These are phyloP conservation scores for Globisporangium spiculum DNA, from an alignment of 352 stramenopile species.

Conservation along the genomic window DNA sequence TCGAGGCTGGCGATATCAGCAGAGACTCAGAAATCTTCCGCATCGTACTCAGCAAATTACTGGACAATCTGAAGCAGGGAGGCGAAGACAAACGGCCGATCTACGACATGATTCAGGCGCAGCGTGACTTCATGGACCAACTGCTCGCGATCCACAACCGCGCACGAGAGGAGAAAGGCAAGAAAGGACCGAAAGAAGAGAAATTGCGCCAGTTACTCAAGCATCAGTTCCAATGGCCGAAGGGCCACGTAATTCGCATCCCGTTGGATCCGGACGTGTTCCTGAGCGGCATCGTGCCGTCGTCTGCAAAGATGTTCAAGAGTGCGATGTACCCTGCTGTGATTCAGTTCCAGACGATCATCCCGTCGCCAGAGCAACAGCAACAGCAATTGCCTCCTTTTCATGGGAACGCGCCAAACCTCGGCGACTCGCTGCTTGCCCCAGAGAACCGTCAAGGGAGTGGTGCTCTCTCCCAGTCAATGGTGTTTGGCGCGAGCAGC, in stretches of 20 bases:
- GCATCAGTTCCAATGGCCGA: slow-evolving; percentile 80
- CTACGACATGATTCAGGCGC: slow-evolving; percentile 89
- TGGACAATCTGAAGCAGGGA: slow-evolving; percentile 92
- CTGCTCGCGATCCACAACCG: slow-evolving; percentile 92
- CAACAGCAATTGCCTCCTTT: slow-evolving; percentile 11
- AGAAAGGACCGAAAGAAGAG: slow-evolving; percentile 96
- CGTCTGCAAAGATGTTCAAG: slow-evolving; percentile 97
- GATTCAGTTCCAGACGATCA: slow-evolving; percentile 92
- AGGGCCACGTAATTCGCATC: slow-evolving; percentile 77
- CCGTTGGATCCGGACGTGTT: slow-evolving; percentile 85
- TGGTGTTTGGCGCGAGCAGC: slow-evolving; percentile 43
- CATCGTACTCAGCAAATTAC: slow-evolving; percentile 87
- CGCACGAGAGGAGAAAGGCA: slow-evolving; percentile 91
- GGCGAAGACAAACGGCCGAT: slow-evolving; percentile 83
- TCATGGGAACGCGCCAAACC: slow-evolving; percentile 15
- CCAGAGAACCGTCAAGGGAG: slow-evolving; percentile 6
- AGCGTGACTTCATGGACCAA: slow-evolving; percentile 94
- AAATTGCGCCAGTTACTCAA: slow-evolving; percentile 87
- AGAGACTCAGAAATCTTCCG: slow-evolving; percentile 79
- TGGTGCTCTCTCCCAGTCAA: slow-evolving; percentile 32
- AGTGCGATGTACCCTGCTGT: slow-evolving; percentile 97
- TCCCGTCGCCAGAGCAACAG: slow-evolving; percentile 46
- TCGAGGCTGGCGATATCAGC: slow-evolving; percentile 69
- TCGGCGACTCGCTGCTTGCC: slow-evolving; percentile 10
- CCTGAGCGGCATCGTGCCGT: slow-evolving; percentile 87